Evolutionary conservation across 345 rosid species (phyloP), one percentile per base, ranked within the genome.

Genomic region (Acer yangbiense): DNA sequence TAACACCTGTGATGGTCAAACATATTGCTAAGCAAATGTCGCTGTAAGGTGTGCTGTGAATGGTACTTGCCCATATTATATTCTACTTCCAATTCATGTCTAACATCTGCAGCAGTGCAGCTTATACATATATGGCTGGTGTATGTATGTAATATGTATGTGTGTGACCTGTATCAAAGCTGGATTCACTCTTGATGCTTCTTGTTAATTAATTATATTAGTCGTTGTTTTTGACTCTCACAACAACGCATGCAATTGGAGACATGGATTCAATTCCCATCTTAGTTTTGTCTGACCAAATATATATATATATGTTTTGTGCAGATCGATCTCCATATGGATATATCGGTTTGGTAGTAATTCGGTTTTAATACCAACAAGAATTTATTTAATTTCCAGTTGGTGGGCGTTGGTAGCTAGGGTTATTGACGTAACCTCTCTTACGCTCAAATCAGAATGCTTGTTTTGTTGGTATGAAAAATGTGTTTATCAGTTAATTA

Each of bases 21-120:
- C 39, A 1, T n/a, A 65, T 35, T 52, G 65, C 20, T 21, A 14
- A 54, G 32, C 18, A 27, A 48, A 16, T 67, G 69, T 80, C 55
- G 12, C 16, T 46, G 23, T 63, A 41, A 0, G 23, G 72, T 18
- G 70, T 46, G 13, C n/a, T 7, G 27, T 63, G 44, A 20, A 69
- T 72, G 12, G 44, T 50, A 43, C 66, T 58, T 71, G 76, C 61
- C 71, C 76, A 57, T 29, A 21, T 29, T 29, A 29, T 2, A 23
- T 48, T 55, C 2, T n/a, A 14, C 60, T 54, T 71, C 61, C 13
- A n/a, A 60, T 60, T 54, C 23, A 32, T 62, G 82, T 21, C 72
- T 27, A 6, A 58, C 39, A 35, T 35, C 6, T 35, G 39, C 39
- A 25, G 27, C 27, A 25, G 27, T 25, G 27, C 27, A 35, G 39